A percentile compares a stretch with the other conserved stretches of the same genome.
phyloP scores from a whole-genome alignment of 345 rosid genomes.

The Sapria himalayana region DNA sequence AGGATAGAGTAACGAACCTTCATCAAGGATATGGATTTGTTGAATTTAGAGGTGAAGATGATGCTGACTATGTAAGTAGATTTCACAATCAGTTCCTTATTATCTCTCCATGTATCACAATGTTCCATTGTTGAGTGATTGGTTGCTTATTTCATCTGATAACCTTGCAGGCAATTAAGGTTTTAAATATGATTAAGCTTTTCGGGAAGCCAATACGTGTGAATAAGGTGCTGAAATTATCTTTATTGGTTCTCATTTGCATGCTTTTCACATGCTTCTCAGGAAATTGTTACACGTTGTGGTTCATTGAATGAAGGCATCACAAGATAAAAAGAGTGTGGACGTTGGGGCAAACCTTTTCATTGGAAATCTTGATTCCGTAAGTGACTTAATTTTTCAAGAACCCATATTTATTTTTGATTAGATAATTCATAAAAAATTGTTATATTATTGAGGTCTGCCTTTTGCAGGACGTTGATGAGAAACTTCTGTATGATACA shows the following conservation, averaged over 20 bases:
- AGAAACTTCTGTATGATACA: slow-evolving; percentile 87
- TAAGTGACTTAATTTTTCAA: slow-evolving; percentile 16
- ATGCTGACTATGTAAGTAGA: slow-evolving; percentile 75
- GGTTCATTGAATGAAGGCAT: slow-evolving; percentile 31
- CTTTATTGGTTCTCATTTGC: neutral
- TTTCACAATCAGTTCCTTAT: too few species aligned
- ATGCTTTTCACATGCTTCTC: neutral
- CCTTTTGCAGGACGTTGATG: slow-evolving; percentile 78
- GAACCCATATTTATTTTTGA: too few species aligned
- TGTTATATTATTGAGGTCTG: too few species aligned
- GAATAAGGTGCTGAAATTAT: slow-evolving; percentile 41
- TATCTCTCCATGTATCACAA: too few species aligned
- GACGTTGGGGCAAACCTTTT: slow-evolving; percentile 98
- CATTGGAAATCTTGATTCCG: slow-evolving; percentile 93
- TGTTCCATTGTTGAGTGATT: neutral
- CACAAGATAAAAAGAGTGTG: slow-evolving; percentile 96
- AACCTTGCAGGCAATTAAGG: slow-evolving; percentile 62
- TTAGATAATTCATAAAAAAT: too few species aligned
- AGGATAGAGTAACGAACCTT: slow-evolving; percentile 88
- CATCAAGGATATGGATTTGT: slow-evolving; percentile 91
- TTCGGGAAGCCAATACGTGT: slow-evolving; percentile 90
- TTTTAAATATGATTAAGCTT: slow-evolving; percentile 93
- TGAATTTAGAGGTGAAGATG: slow-evolving; percentile 87
- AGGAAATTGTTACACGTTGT: neutral
- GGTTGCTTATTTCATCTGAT: neutral